Conservation (phyloP, 2,329 filamentous ascomycete species). For the Ophiosphaerella narmari region DNA sequence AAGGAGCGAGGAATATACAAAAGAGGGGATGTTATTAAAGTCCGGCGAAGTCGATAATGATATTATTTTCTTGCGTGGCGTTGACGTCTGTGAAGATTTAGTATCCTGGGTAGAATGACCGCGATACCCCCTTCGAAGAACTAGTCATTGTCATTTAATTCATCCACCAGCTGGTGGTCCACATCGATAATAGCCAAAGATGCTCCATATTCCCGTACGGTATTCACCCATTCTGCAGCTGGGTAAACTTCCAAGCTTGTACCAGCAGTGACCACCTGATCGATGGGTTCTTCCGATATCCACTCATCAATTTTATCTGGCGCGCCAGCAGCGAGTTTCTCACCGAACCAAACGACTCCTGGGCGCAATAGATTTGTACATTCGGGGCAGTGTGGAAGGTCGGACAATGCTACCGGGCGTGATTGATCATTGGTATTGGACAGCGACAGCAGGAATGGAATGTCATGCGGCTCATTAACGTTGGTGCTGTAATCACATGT, state of each 20-base stretch:
- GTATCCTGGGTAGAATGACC: slow-evolving; percentile 1
- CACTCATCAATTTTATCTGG: slow-evolving; percentile 14
- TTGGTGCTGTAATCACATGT: slow-evolving; percentile 10
- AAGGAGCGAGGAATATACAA: too few relatives aligned
- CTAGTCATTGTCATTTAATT: slow-evolving; percentile 1
- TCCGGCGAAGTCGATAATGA: too few relatives aligned
- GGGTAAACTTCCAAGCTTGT: slow-evolving; percentile 16
- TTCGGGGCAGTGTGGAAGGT: slow-evolving; percentile 14
- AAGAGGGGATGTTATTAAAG: too few relatives aligned
- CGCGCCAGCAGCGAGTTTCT: slow-evolving; percentile 11
- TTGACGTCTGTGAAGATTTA: not conserved
- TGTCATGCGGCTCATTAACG: slow-evolving; percentile 7
- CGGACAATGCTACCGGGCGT: slow-evolving; percentile 1
- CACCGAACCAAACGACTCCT: slow-evolving; percentile 20
- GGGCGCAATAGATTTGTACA: slow-evolving; percentile 13
- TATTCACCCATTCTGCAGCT: slow-evolving; percentile 15
- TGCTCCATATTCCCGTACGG: slow-evolving; percentile 4
- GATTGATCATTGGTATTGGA: not conserved
- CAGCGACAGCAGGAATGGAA: slow-evolving; percentile 9
- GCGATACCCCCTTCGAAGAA: slow-evolving; percentile 6
- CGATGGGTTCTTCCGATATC: slow-evolving; percentile 6
- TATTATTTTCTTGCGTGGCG: too few relatives aligned
- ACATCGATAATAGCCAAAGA: slow-evolving; percentile 11
- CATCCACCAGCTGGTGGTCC: slow-evolving; percentile 1
- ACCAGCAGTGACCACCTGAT: slow-evolving; percentile 12